These are phyloP conservation scores for Cryptosporidium tyzzeri DNA, from an alignment of 169 alveolate genomes.

Conservation along the genomic window DNA sequence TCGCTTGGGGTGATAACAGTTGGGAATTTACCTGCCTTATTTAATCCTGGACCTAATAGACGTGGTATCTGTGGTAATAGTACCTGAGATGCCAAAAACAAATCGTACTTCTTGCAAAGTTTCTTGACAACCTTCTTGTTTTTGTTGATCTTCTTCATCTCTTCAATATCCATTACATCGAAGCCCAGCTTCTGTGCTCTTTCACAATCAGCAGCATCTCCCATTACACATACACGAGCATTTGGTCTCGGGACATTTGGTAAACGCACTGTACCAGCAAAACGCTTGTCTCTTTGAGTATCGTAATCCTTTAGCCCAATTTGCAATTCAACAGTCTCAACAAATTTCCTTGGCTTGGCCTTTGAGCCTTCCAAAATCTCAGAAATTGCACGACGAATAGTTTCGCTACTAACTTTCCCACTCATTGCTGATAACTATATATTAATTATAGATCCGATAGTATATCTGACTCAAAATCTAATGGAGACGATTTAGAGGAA, in stretches of 20 bases:
- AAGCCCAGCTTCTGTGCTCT: slow-evolving; percentile 96
- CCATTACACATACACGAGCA: slow-evolving; percentile 97
- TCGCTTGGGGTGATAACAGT: slow-evolving; percentile 97
- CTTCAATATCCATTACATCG: slow-evolving; percentile 97
- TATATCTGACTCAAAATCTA: background rate
- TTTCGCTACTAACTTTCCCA: slow-evolving; percentile 65
- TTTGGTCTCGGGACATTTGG: slow-evolving; percentile 97
- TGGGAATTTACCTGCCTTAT: slow-evolving; percentile 99
- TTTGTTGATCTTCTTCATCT: slow-evolving; percentile 98
- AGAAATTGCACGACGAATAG: slow-evolving; percentile 87
- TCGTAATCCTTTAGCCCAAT: slow-evolving; percentile 99
- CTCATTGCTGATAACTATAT: slow-evolving; percentile 16
- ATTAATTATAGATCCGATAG: background rate
- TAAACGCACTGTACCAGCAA: slow-evolving; percentile 98
- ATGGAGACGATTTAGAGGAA: background rate
- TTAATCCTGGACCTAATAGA: slow-evolving; percentile 98
- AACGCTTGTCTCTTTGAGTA: slow-evolving; percentile 99
- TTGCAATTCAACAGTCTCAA: slow-evolving; percentile 99
- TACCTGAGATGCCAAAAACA: slow-evolving; percentile 98
- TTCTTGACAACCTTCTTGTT: slow-evolving; percentile 98
- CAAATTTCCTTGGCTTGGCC: slow-evolving; percentile 94
- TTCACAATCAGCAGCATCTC: slow-evolving; percentile 99
- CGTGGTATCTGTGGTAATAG: slow-evolving; percentile 98
- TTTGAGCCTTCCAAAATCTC: slow-evolving; percentile 93
- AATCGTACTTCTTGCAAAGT: slow-evolving; percentile 95